Conservation (phyloP, 2,329 filamentous ascomycete genomes). For the Epichloe aotearoae region DNA sequence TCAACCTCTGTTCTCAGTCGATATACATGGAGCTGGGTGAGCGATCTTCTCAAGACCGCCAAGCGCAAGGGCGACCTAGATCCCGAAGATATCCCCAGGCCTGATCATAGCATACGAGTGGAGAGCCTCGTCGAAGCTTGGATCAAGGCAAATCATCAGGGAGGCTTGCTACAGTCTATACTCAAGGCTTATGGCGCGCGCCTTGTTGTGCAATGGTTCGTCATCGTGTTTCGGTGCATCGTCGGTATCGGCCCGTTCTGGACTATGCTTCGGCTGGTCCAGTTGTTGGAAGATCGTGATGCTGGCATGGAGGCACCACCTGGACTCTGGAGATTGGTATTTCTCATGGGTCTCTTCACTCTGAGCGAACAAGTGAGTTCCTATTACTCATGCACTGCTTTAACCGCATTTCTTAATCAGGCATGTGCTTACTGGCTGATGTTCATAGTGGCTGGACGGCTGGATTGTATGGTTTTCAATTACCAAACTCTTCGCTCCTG, state of each 20-base stretch:
- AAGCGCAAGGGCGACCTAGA: slow-evolving; percentile 46
- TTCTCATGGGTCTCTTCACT: slow-evolving; percentile 47
- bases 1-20: slow-evolving; percentile 47
- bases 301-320: slow-evolving; percentile 30
- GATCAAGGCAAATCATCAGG: slow-evolving; percentile 31
- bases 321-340: slow-evolving; percentile 55
- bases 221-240: slow-evolving; percentile 41
- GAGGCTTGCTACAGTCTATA: slow-evolving; percentile 47
- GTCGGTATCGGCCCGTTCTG: slow-evolving; percentile 60
- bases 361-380: slow-evolving; percentile 32
- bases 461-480: slow-evolving; percentile 56
- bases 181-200: slow-evolving; percentile 41
- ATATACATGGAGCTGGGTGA: slow-evolving; percentile 54
- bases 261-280: slow-evolving; percentile 52
- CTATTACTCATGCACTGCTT: neutral
- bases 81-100: slow-evolving; percentile 46
- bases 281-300: slow-evolving; percentile 44
- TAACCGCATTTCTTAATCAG: neutral
- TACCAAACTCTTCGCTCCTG: slow-evolving; percentile 47
- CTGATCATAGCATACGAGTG: slow-evolving; percentile 41
- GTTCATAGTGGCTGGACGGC: slow-evolving; percentile 41
- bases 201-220: slow-evolving; percentile 44
- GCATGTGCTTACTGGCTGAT: slow-evolving; percentile 4
- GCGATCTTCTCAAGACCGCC: slow-evolving; percentile 39
- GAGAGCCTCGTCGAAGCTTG: slow-evolving; percentile 37